phyloP scores from a whole-genome alignment of 768 basidiomycete species.

The Terana coerulea region DNA sequence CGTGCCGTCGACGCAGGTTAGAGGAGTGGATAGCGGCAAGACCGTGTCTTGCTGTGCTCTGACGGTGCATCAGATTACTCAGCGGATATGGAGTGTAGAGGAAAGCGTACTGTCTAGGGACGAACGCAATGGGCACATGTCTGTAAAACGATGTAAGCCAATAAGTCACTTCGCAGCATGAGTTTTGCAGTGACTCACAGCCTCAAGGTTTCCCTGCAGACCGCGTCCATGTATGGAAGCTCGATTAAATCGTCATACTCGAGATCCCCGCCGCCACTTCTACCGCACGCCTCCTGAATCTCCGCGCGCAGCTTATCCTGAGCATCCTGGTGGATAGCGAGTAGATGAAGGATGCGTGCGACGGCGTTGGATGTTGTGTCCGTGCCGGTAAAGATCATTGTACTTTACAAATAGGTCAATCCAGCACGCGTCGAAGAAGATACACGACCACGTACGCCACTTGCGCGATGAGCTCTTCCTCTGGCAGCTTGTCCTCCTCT shows the following conservation, averaged over 20 bases:
- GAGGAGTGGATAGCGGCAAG: constrained; percentile 51
- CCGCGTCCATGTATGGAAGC: constrained; percentile 63
- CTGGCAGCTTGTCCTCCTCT: constrained; percentile 9
- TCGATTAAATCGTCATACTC: constrained; percentile 19
- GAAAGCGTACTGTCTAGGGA: constrained; percentile 18
- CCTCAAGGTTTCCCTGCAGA: constrained; percentile 57
- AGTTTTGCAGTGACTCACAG: constrained; percentile 21
- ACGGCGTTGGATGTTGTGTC: constrained; percentile 14
- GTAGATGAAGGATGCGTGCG: constrained; percentile 7
- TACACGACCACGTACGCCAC: constrained; percentile 5
- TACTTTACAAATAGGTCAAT: not conserved
- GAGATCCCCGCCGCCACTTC: constrained; percentile 5
- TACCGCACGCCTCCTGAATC: constrained; percentile 8
- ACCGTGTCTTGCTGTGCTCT: constrained; percentile 50
- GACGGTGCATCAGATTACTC: not conserved
- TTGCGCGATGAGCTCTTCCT: constrained; percentile 11
- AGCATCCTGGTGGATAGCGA: constrained; percentile 4
- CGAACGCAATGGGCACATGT: constrained; percentile 44
- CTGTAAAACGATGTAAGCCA: not conserved
- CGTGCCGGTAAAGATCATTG: constrained; percentile 8
- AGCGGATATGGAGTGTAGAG: not conserved
- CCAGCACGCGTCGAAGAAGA: not conserved
- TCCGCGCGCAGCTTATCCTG: constrained; percentile 12
- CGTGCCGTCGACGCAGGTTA: constrained; percentile 40
- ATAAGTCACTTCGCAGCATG: not conserved